Conservation (phyloP, 345 rosid species). For the Brassica juncea region DNA sequence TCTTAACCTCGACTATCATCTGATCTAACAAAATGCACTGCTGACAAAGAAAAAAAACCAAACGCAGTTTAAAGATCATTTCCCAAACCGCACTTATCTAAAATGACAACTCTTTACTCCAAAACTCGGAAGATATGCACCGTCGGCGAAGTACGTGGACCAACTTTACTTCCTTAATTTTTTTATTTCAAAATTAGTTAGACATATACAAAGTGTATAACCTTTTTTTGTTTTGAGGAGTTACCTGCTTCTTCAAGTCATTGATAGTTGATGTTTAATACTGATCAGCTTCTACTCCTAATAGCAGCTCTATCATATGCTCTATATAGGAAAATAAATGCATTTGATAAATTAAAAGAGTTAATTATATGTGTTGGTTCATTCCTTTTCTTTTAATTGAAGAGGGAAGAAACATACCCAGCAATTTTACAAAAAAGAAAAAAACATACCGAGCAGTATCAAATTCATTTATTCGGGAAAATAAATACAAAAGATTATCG, state of each 20-base stretch:
- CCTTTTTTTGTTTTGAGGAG: neutral
- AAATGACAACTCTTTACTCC: neutral
- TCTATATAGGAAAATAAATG: neutral
- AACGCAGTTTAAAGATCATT: neutral
- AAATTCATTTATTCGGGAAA: neutral
- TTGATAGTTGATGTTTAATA: neutral
- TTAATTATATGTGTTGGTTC: neutral
- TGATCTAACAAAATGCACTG: neutral
- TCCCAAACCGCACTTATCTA: neutral
- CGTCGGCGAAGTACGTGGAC: neutral
- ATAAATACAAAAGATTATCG: neutral
- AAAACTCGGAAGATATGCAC: neutral
- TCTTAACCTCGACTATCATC: too few species aligned
- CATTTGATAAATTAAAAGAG: neutral
- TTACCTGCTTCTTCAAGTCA: neutral
- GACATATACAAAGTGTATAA: neutral
- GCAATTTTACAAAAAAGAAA: neutral
- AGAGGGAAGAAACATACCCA: neutral
- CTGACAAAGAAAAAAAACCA: neutral
- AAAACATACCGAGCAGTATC: neutral
- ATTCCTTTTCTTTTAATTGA: neutral
- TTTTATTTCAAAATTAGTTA: too few species aligned
- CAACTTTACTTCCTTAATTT: neutral
- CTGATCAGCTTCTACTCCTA: neutral
- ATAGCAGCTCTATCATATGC: neutral